Conservation (phyloP, 805 yeast genomes). For the Lachancea lanzarotensis region DNA sequence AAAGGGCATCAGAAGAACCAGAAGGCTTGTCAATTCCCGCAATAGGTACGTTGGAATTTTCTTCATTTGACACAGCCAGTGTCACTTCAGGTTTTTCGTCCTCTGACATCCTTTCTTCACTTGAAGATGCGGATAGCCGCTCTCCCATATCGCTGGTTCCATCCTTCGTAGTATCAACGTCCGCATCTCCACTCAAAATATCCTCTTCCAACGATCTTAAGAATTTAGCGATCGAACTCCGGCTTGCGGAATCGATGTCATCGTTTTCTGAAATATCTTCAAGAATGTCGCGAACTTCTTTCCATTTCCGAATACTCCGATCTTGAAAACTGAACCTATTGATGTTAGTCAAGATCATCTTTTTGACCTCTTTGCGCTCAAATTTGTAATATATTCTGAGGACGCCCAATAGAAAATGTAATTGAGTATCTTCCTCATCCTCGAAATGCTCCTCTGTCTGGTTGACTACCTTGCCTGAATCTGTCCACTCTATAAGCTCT, state of each 20-base stretch:
- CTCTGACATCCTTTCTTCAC: neutral
- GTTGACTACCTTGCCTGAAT: slow-evolving; percentile 60
- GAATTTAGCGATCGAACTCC: slow-evolving; percentile 33
- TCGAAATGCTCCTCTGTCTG: slow-evolving; percentile 36
- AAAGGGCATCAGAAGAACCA: neutral
- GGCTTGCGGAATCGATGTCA: slow-evolving; percentile 29
- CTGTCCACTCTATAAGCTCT: slow-evolving; percentile 79
- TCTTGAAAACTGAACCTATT: slow-evolving; percentile 39
- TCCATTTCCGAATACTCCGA: slow-evolving; percentile 23
- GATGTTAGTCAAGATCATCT: slow-evolving; percentile 46
- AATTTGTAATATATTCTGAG: slow-evolving; percentile 42
- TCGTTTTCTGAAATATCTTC: slow-evolving; percentile 30
- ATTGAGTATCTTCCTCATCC: slow-evolving; percentile 43
- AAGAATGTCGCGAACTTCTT: slow-evolving; percentile 23
- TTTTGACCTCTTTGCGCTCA: slow-evolving; percentile 48
- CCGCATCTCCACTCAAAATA: neutral
- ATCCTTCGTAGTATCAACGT: neutral
- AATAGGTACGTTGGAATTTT: neutral
- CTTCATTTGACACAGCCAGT: neutral
- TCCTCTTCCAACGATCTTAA: slow-evolving; percentile 10
- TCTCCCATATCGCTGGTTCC: neutral
- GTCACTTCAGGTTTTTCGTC: neutral
- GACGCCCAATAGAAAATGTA: slow-evolving; percentile 49
- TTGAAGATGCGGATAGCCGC: neutral
- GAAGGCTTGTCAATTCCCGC: neutral